Percentiles rank a stretch among this genome's conserved stretches.
Conservation (phyloP, 768 basidiomycete genomes). For the Pleurotus platypus region DNA sequence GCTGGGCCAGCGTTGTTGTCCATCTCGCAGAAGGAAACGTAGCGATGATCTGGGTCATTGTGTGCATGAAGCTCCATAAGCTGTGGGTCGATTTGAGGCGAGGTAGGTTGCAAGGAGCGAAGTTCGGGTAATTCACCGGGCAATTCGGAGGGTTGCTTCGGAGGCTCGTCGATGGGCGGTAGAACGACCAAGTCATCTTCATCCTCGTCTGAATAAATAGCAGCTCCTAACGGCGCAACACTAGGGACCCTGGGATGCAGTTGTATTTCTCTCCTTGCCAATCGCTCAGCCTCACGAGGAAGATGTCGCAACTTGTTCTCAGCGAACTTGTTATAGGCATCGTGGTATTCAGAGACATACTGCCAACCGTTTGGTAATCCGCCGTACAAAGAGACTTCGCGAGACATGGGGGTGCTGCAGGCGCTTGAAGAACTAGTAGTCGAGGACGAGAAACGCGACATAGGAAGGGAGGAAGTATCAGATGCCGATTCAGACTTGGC, state of each 20-base stretch:
- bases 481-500: not conserved
- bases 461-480: not conserved
- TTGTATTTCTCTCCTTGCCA: constrained; percentile 12
- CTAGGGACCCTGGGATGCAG: constrained; percentile 34
- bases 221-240: constrained; percentile 27
- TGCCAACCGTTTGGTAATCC: constrained; percentile 49
- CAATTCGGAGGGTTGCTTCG: not conserved
- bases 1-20: too few species aligned
- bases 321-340: constrained; percentile 26
- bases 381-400: constrained; percentile 43
- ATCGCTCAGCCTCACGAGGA: constrained; percentile 4
- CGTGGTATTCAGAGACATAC: constrained; percentile 30
- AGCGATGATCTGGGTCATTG: too few species aligned
- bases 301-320: constrained; percentile 5
- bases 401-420: constrained; percentile 32
- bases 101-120: not conserved
- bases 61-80: not conserved
- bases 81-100: constrained; percentile 4
- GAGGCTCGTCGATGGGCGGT: constrained; percentile 5
- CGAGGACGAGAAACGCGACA: not conserved
- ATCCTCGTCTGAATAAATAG: not conserved
- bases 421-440: not conserved
- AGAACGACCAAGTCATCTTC: not conserved
- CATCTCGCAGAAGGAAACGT: too few species aligned
- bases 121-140: constrained; percentile 3